Conservation (phyloP, 2,329 filamentous ascomycete species). For the Colletotrichum costaricense region DNA sequence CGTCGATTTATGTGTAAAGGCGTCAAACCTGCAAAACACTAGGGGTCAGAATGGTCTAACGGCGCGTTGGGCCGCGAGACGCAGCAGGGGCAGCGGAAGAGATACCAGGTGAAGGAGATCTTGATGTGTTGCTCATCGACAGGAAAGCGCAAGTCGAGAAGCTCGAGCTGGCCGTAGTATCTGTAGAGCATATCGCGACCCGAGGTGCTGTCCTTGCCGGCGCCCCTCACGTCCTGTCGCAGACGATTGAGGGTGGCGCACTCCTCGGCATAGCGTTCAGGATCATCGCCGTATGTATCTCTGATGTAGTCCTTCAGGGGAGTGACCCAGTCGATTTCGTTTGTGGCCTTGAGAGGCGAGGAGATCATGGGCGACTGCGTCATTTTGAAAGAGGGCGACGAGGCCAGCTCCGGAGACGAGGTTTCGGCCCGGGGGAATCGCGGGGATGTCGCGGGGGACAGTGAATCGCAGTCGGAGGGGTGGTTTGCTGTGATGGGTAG, state of each 20-base stretch:
- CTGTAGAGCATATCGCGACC: conserved; percentile 94
- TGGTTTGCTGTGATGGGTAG: conserved; percentile 13
- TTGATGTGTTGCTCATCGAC: conserved; percentile 99
- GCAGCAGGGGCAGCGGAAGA: conserved; percentile 18
- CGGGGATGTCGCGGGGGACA: conserved; percentile 8
- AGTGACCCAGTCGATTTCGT: conserved; percentile 97
- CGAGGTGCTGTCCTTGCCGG: conserved; percentile 94
- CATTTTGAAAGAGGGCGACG: conserved; percentile 58
- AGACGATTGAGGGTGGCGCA: conserved; percentile 93
- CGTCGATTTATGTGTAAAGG: conserved; percentile 99
- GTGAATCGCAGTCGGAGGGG: conserved; percentile 17
- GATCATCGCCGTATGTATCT: conserved; percentile 94
- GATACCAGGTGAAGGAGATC: conserved; percentile 96
- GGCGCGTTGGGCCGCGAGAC: not conserved
- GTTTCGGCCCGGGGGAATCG: conserved; percentile 8
- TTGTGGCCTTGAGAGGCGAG: conserved; percentile 90
- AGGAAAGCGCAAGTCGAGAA: conserved; percentile 93
- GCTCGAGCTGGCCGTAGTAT: conserved; percentile 97
- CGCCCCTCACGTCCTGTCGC: conserved; percentile 97
- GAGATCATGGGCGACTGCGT: conserved; percentile 95
- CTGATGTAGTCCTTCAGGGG: conserved; percentile 95
- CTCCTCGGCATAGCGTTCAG: conserved; percentile 95
- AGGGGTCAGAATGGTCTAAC: conserved; percentile 10
- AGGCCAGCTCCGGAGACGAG: conserved; percentile 7
- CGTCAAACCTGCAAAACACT: conserved; percentile 81